Percentiles rank a stretch among this genome's conserved stretches.
Conservation (phyloP, 2,329 filamentous ascomycete species). For the Hymenoscyphus fructigenus region DNA sequence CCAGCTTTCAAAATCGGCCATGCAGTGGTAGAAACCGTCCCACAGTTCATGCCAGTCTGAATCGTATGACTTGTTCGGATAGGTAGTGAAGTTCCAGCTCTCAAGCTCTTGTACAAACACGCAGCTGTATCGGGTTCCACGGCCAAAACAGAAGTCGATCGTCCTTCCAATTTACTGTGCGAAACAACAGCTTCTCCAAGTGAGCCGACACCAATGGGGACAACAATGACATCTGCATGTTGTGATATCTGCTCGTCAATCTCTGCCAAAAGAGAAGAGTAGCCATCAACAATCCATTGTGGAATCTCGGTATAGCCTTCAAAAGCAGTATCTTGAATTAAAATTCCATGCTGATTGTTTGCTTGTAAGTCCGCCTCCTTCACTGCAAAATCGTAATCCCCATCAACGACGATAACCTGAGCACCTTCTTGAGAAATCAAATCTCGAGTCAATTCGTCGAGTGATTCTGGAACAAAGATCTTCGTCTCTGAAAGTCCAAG, state of each 20-base stretch:
- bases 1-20: constrained; percentile 46
- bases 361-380: constrained; percentile 46
- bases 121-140: constrained; percentile 70
- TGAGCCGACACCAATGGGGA: constrained; percentile 71
- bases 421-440: constrained; percentile 64
- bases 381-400: constrained; percentile 65
- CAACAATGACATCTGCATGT: constrained; percentile 52
- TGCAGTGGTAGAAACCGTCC: constrained; percentile 47
- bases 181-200: constrained; percentile 67
- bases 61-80: constrained; percentile 45
- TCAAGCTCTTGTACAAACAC: constrained; percentile 51
- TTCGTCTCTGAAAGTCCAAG: constrained; percentile 50
- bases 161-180: constrained; percentile 58
- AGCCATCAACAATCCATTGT: constrained; percentile 74
- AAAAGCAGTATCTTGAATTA: constrained; percentile 70
- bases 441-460: constrained; percentile 52
- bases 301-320: constrained; percentile 66
- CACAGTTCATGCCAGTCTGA: constrained; percentile 52
- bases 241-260: constrained; percentile 58
- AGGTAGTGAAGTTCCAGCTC: constrained; percentile 34
- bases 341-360: constrained; percentile 43
- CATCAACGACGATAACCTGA: constrained; percentile 52
- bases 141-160: constrained; percentile 50
- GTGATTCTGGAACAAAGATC: constrained; percentile 62
- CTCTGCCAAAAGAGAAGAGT: constrained; percentile 70